Percentiles rank a stretch among this genome's conserved stretches.
phyloP scores from a whole-genome alignment of 345 rosid genomes.

The Conringia planisiliqua region DNA sequence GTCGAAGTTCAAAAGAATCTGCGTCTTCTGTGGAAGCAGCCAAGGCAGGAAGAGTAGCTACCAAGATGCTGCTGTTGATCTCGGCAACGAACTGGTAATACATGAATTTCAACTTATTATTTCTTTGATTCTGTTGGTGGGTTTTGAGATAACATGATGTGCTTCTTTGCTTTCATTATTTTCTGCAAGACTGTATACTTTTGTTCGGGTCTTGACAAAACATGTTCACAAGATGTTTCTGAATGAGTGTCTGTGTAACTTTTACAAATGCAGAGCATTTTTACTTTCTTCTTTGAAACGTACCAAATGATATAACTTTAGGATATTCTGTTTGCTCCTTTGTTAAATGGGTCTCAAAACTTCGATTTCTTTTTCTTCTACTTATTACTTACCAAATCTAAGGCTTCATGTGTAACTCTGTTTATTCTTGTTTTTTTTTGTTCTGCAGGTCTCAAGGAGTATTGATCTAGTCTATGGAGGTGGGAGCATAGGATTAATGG shows the following conservation, averaged over 20 bases:
- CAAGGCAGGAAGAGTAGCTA: slow-evolving; percentile 82
- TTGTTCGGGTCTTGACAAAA: background rate
- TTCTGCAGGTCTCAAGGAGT: slow-evolving; percentile 82
- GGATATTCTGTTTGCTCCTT: background rate
- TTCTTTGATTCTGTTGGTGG: background rate
- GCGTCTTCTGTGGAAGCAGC: slow-evolving; percentile 89
- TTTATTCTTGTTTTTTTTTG: background rate
- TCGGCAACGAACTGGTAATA: slow-evolving; percentile 75
- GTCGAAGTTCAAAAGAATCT: slow-evolving; percentile 70
- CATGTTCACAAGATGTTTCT: background rate
- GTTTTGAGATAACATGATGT: background rate
- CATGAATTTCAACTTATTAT: background rate
- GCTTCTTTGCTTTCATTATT: background rate
- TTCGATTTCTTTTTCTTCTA: background rate
- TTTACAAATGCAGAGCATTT: slow-evolving; percentile 11
- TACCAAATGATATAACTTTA: background rate
- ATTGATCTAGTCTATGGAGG: slow-evolving; percentile 99
- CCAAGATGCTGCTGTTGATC: slow-evolving; percentile 87
- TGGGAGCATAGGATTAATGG: slow-evolving; percentile 99
- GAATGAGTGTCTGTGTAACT: background rate
- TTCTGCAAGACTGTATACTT: background rate
- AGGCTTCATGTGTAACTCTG: slow-evolving; percentile 25
- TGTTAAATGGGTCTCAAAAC: slow-evolving; percentile 14
- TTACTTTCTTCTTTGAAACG: slow-evolving; percentile 4
- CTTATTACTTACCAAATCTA: slow-evolving; percentile 9